Evolutionary conservation across 441 rosid genomes (phyloP).

Genomic region (Bruguiera hainesii): DNA sequence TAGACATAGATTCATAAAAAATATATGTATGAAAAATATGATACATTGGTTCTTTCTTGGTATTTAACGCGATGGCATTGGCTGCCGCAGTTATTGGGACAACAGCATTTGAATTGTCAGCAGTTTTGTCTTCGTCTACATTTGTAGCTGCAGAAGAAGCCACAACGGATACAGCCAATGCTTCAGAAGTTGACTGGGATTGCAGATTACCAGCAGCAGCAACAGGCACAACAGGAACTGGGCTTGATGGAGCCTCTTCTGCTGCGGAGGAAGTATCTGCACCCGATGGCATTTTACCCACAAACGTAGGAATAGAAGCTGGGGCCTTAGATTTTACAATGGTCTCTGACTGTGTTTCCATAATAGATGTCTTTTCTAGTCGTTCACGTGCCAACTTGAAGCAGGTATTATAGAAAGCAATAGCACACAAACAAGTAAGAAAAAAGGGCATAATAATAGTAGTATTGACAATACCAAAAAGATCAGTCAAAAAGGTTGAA

Average conservation of each 20-base stretch:
- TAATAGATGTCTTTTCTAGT: slow-evolving; percentile 44
- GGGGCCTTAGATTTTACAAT: slow-evolving; percentile 22
- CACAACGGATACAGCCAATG: slow-evolving; percentile 35
- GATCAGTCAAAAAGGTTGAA: background rate
- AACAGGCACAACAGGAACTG: slow-evolving; percentile 49
- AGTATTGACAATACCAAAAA: background rate
- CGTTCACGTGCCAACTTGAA: slow-evolving; percentile 91
- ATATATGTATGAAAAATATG: slow-evolving; percentile 13
- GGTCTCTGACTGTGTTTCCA: slow-evolving; percentile 39
- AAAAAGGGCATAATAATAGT: slow-evolving; percentile 16
- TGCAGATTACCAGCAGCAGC: slow-evolving; percentile 36
- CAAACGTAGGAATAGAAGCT: slow-evolving; percentile 29
- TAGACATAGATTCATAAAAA: background rate
- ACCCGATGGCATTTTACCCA: slow-evolving; percentile 33
- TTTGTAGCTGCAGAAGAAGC: slow-evolving; percentile 35
- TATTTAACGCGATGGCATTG: slow-evolving; percentile 25
- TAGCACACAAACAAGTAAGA: slow-evolving; percentile 9
- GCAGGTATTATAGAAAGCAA: slow-evolving; percentile 17
- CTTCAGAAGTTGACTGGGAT: slow-evolving; percentile 33
- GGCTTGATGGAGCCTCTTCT: slow-evolving; percentile 52
- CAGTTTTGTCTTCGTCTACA: slow-evolving; percentile 28
- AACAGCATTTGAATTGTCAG: slow-evolving; percentile 23
- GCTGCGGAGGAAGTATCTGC: slow-evolving; percentile 34
- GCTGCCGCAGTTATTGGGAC: slow-evolving; percentile 28
- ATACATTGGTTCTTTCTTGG: slow-evolving; percentile 39